Percentiles rank a stretch among this genome's conserved stretches.
phyloP scores from a whole-genome alignment of 805 yeast genomes.

The Ogataea trehalophila region DNA sequence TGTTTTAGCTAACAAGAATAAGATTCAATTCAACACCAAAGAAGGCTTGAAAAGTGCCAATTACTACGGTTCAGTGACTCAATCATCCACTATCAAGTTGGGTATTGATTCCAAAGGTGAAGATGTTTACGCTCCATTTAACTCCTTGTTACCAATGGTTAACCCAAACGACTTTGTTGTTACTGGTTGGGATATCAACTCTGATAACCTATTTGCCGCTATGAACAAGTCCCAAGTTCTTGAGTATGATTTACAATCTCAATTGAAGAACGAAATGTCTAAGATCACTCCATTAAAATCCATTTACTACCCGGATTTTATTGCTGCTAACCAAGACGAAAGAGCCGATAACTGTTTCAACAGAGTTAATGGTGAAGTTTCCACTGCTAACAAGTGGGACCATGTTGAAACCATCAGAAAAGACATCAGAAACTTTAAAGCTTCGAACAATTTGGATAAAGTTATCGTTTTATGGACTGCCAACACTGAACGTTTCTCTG shows the following conservation, averaged over 20 bases:
- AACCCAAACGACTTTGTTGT: slow-evolving; percentile 86
- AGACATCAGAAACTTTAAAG: slow-evolving; percentile 78
- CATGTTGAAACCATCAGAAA: slow-evolving; percentile 84
- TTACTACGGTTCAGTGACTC: slow-evolving; percentile 93
- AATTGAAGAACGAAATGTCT: slow-evolving; percentile 61
- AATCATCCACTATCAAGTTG: slow-evolving; percentile 81
- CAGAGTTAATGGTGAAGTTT: slow-evolving; percentile 45
- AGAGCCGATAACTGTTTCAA: slow-evolving; percentile 87
- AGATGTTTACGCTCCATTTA: slow-evolving; percentile 91
- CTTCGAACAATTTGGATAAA: slow-evolving; percentile 67
- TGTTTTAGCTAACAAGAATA: slow-evolving; percentile 76
- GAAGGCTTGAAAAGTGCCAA: slow-evolving; percentile 68
- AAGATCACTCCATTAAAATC: slow-evolving; percentile 71
- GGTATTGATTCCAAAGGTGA: slow-evolving; percentile 80
- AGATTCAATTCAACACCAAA: slow-evolving; percentile 74
- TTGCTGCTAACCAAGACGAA: slow-evolving; percentile 88
- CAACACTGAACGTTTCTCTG: slow-evolving; percentile 88
- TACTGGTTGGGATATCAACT: slow-evolving; percentile 93
- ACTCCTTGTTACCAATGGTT: slow-evolving; percentile 80
- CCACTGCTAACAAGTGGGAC: slow-evolving; percentile 69
- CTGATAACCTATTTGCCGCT: slow-evolving; percentile 65
- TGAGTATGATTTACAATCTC: slow-evolving; percentile 76
- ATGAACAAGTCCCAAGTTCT: slow-evolving; percentile 83
- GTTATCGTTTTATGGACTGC: slow-evolving; percentile 96
- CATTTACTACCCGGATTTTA: slow-evolving; percentile 92